Percentiles rank a stretch among this genome's conserved stretches.
phyloP scores from a whole-genome alignment of 2,329 filamentous ascomycete species.

The Emmonsia crescens region DNA sequence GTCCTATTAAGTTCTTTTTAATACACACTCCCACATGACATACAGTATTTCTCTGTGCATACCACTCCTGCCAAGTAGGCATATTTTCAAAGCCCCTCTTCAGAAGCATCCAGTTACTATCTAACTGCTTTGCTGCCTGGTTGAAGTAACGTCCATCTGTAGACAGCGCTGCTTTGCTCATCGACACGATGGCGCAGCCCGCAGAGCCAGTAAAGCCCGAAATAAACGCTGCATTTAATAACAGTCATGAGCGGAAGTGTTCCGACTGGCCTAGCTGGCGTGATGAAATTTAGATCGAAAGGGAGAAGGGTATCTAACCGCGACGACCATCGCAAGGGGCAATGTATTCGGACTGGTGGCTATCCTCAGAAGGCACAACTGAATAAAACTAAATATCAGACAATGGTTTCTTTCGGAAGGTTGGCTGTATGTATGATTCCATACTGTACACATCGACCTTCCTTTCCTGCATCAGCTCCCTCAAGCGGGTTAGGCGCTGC shows the following conservation, averaged over 20 bases:
- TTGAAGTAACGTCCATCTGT: slow-evolving; percentile 98
- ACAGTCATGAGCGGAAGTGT: slow-evolving; percentile 4
- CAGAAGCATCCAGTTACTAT: slow-evolving; percentile 79
- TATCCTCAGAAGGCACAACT: slow-evolving; percentile 96
- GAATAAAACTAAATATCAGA: slow-evolving; percentile 26
- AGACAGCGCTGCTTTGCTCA: slow-evolving; percentile 75
- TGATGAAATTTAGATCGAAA: neutral
- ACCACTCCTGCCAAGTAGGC: slow-evolving; percentile 96
- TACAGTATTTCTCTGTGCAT: slow-evolving; percentile 20
- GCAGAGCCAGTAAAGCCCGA: slow-evolving; percentile 92
- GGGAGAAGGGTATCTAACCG: slow-evolving; percentile 34
- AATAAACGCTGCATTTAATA: slow-evolving; percentile 54
- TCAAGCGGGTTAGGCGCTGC: slow-evolving; percentile 61
- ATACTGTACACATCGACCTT: slow-evolving; percentile 88
- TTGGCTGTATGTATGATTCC: slow-evolving; percentile 18
- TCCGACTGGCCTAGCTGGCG: neutral
- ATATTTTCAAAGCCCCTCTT: slow-evolving; percentile 92
- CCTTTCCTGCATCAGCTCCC: slow-evolving; percentile 75
- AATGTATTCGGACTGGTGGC: slow-evolving; percentile 96
- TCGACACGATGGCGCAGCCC: slow-evolving; percentile 79
- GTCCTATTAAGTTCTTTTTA: slow-evolving; percentile 35
- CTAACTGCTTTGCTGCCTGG: slow-evolving; percentile 82
- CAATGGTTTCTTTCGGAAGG: slow-evolving; percentile 16
- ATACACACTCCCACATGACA: slow-evolving; percentile 10
- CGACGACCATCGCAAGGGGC: slow-evolving; percentile 87